Percentiles rank a stretch among this genome's conserved stretches.
phyloP scores from a whole-genome alignment of 345 rosid species.

The Brassica juncea region DNA sequence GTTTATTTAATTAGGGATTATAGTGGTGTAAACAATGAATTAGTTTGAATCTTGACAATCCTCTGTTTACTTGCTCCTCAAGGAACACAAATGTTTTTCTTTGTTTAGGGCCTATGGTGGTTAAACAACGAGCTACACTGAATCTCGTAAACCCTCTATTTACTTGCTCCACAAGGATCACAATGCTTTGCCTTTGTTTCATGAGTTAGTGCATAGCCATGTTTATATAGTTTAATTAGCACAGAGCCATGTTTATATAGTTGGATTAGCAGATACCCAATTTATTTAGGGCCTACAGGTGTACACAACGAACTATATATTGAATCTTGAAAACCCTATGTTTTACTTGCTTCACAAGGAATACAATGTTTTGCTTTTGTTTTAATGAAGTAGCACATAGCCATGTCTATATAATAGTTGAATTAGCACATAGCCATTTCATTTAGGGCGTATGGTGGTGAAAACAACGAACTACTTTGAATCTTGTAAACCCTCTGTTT shows the following conservation, averaged over 20 bases:
- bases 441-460: neutral
- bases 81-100: slow-evolving; percentile 1
- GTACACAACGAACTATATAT: neutral
- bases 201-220: neutral
- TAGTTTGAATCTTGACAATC: neutral
- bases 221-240: neutral
- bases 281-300: neutral
- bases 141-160: neutral
- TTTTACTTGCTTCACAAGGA: too few relatives aligned
- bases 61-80: neutral
- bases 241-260: neutral
- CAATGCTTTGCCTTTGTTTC: neutral
- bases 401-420: too few relatives aligned
- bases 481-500: neutral
- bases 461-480: neutral
- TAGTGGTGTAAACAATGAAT: neutral
- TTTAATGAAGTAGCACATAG: too few relatives aligned
- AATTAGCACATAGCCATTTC: neutral
- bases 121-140: neutral
- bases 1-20: neutral
- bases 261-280: neutral
- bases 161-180: slow-evolving; percentile 18
- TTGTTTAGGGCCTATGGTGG: neutral
- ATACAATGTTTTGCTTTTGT: too few relatives aligned
- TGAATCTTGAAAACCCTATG: neutral